Conservation (phyloP, 2,329 filamentous ascomycete genomes). For the Paecilomyces variotii region DNA sequence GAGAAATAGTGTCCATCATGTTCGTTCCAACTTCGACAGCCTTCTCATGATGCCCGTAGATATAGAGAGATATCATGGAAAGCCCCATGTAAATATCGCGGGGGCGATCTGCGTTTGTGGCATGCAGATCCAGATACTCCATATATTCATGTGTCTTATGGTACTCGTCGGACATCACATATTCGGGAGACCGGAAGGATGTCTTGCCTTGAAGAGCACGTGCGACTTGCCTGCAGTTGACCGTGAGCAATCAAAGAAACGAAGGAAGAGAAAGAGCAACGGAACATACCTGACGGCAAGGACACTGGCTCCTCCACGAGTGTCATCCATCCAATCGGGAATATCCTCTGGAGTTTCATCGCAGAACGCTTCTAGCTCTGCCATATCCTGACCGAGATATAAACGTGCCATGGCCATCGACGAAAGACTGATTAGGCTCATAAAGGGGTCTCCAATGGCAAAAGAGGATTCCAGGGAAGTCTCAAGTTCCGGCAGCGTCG, state of each 20-base stretch:
- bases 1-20: conserved; percentile 33
- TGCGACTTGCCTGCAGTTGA: conserved; percentile 39
- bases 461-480: conserved; percentile 49
- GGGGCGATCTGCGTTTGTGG: conserved; percentile 43
- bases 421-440: conserved; percentile 51
- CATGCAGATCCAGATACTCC: conserved; percentile 35
- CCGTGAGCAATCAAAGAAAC: neutral
- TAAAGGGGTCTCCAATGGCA: conserved; percentile 50
- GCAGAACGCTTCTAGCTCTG: conserved; percentile 51
- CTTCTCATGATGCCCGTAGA: conserved; percentile 39
- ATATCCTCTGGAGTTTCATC: conserved; percentile 50
- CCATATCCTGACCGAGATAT: conserved; percentile 50
- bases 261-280: neutral
- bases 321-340: conserved; percentile 48
- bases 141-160: conserved; percentile 47
- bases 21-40: conserved; percentile 35
- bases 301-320: conserved; percentile 53
- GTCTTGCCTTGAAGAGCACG: conserved; percentile 58
- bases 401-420: conserved; percentile 50
- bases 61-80: conserved; percentile 38
- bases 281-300: conserved; percentile 36
- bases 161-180: conserved; percentile 47
- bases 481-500: conserved; percentile 46
- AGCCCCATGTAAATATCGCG: conserved; percentile 50
- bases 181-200: conserved; percentile 35